Evolutionary conservation across 2,329 filamentous ascomycete genomes (phyloP).

Genomic region (Emericellopsis cladophorae): DNA sequence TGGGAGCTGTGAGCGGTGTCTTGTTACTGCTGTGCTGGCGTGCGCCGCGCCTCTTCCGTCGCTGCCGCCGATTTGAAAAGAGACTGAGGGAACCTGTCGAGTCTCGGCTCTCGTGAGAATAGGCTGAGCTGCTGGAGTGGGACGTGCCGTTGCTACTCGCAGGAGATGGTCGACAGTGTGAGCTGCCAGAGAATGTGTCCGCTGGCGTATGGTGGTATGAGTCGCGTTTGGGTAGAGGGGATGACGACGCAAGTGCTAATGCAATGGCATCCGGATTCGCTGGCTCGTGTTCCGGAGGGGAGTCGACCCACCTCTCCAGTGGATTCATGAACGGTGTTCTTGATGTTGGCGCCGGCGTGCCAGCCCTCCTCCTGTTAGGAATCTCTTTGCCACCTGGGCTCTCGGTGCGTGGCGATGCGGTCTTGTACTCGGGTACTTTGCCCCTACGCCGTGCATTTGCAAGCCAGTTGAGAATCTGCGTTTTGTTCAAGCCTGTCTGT

Average conservation of each 20-base stretch:
- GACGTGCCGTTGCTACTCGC: constrained; percentile 41
- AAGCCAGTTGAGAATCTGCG: constrained; percentile 78
- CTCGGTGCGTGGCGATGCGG: constrained; percentile 40
- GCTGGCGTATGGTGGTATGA: background rate
- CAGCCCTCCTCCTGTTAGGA: constrained; percentile 20
- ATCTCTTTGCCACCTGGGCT: constrained; percentile 35
- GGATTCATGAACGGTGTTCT: constrained; percentile 1
- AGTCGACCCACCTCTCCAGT: constrained; percentile 14
- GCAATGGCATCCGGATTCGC: constrained; percentile 15
- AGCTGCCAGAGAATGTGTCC: background rate
- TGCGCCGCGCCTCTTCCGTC: constrained; percentile 6
- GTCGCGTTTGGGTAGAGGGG: constrained; percentile 1
- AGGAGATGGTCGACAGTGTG: constrained; percentile 31
- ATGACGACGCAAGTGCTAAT: constrained; percentile 10
- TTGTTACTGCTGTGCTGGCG: background rate
- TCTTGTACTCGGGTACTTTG: constrained; percentile 50
- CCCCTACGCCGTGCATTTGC: constrained; percentile 72
- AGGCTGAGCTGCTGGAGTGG: constrained; percentile 37
- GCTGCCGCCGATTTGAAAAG: constrained; percentile 25
- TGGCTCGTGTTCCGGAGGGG: constrained; percentile 17
- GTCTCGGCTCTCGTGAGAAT: constrained; percentile 34
- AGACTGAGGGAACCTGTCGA: constrained; percentile 30
- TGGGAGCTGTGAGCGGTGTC: constrained; percentile 1
- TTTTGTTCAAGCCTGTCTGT: constrained; percentile 62
- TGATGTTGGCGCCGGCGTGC: constrained; percentile 17